Conservation (phyloP, 768 basidiomycete genomes). For the Lentinula edodes region DNA sequence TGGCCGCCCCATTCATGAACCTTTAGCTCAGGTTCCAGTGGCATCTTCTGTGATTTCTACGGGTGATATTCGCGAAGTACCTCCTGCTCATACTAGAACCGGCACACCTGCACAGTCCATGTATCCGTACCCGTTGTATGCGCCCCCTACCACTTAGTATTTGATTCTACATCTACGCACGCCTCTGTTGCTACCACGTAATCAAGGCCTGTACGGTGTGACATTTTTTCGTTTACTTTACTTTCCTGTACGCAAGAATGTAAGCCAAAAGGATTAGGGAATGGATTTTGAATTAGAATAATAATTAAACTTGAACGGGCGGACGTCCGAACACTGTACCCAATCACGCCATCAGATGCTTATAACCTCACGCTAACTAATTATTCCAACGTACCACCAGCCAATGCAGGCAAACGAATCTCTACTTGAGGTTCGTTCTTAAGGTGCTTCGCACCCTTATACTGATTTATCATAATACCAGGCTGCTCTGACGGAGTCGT, state of each 20-base stretch:
- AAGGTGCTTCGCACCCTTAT: not conserved
- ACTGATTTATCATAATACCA: slow-evolving; percentile 3
- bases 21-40: not conserved
- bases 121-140: not conserved
- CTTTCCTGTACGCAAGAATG: no score
- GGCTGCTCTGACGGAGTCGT: slow-evolving; percentile 23
- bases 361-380: not conserved
- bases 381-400: not conserved
- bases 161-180: not conserved
- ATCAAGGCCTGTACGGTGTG: no score
- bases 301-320: no score
- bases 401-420: slow-evolving; percentile 1
- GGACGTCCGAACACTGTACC: no score
- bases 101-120: not conserved
- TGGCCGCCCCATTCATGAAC: slow-evolving; percentile 2
- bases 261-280: no score
- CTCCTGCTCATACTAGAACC: not conserved
- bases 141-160: not conserved
- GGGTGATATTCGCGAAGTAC: not conserved
- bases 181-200: not conserved
- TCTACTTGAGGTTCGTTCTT: slow-evolving; percentile 12
- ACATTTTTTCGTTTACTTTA: no score
- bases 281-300: no score
- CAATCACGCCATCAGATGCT: not conserved
- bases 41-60: not conserved